Conservation (phyloP, 352 stramenopile genomes). For the Phytophthora meadii region DNA sequence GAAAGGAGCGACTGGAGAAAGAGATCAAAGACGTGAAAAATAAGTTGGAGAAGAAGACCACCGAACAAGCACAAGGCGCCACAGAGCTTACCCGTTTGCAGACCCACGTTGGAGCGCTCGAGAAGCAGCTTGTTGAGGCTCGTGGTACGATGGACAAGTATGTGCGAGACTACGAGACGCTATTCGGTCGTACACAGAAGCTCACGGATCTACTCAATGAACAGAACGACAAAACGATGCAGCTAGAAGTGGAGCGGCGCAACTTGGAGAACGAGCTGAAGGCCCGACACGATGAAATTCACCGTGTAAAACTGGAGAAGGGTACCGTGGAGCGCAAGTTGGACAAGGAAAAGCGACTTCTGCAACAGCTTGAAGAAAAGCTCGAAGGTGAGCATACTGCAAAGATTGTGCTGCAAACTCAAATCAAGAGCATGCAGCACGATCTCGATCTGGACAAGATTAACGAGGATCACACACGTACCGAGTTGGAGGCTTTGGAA, state of each 20-base stretch:
- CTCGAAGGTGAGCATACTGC: constrained; percentile 91
- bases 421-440: constrained; percentile 85
- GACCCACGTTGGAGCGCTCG: constrained; percentile 73
- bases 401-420: constrained; percentile 83
- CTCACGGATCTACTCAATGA: constrained; percentile 94
- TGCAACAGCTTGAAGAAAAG: constrained; percentile 91
- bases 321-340: constrained; percentile 90
- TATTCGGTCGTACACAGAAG: constrained; percentile 92
- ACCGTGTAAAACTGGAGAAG: constrained; percentile 90
- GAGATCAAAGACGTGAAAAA: constrained; percentile 91
- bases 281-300: constrained; percentile 81
- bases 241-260: constrained; percentile 80
- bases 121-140: constrained; percentile 87
- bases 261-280: constrained; percentile 91
- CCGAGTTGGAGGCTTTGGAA: constrained; percentile 88
- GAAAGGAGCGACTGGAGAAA: constrained; percentile 92
- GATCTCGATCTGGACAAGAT: constrained; percentile 83
- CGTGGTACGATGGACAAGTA: constrained; percentile 94
- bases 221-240: constrained; percentile 89
- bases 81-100: constrained; percentile 73
- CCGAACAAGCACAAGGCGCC: constrained; percentile 56
- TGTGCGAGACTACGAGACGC: constrained; percentile 92
- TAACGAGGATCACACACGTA: constrained; percentile 72
- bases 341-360: constrained; percentile 86
- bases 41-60: constrained; percentile 89